Percentiles rank a stretch among this genome's conserved stretches.
Conservation (phyloP, 768 basidiomycete species). For the Lentinus tigrinus region DNA sequence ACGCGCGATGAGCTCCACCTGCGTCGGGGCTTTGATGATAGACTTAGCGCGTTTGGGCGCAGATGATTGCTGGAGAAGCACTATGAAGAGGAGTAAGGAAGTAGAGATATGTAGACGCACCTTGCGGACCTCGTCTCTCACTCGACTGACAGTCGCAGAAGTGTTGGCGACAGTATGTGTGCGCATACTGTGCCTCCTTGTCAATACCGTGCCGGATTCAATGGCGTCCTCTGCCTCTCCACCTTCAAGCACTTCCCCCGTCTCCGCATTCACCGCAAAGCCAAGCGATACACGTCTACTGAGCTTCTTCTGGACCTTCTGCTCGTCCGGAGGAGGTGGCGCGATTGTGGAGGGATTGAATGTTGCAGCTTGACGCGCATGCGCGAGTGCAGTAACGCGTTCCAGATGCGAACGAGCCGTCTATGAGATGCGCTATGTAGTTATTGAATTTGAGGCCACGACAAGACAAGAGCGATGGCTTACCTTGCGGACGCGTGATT, state of each 20-base stretch:
- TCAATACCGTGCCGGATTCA: background rate
- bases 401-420: constrained; percentile 55
- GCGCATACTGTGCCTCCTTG: constrained; percentile 61
- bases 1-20: constrained; percentile 79
- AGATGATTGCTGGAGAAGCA: constrained; percentile 32
- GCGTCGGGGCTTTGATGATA: constrained; percentile 56
- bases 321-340: constrained; percentile 19
- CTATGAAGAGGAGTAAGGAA: background rate
- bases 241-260: constrained; percentile 52
- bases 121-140: constrained; percentile 63
- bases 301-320: constrained; percentile 23
- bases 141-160: constrained; percentile 60
- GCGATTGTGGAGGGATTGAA: constrained; percentile 56
- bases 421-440: constrained; percentile 33
- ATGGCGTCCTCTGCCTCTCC: constrained; percentile 2
- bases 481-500: constrained; percentile 53
- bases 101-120: constrained; percentile 29
- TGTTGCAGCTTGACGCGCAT: constrained; percentile 62
- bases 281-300: constrained; percentile 57
- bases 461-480: background rate
- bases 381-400: constrained; percentile 63
- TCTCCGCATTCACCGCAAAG: constrained; percentile 55
- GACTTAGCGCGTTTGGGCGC: constrained; percentile 60
- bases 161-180: constrained; percentile 72
- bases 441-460: background rate